Evolutionary conservation across 139 green algal genomes (phyloP).

Genomic region (Deuterostichococcus epilithicus): DNA sequence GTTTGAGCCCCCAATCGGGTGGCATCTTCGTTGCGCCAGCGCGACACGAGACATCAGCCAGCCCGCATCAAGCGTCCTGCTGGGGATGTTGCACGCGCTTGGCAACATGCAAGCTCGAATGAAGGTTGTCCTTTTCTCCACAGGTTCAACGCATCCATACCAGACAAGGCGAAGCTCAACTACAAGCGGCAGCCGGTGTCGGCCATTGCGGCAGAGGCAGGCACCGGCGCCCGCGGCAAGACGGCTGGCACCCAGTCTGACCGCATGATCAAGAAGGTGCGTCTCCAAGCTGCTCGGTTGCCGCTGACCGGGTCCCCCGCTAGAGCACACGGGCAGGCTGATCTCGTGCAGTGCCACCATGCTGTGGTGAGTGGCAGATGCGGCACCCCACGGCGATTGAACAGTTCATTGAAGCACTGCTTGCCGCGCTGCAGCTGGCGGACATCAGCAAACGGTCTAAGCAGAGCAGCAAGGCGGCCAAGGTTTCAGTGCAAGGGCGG

Average conservation of each 20-base stretch:
- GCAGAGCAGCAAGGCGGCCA: slow-evolving; percentile 24
- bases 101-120: neutral
- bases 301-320: too few species aligned
- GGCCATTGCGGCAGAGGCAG: neutral
- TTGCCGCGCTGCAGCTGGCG: slow-evolving; percentile 20
- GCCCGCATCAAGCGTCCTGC: too few species aligned
- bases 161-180: neutral
- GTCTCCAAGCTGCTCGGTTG: too few species aligned
- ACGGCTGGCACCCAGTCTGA: neutral
- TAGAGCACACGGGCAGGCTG: too few species aligned
- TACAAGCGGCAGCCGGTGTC: neutral
- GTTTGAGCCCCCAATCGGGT: too few species aligned
- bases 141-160: neutral
- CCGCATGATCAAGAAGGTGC: neutral
- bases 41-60: too few species aligned
- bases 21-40: too few species aligned
- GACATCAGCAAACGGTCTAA: slow-evolving; percentile 1
- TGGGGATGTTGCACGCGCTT: neutral
- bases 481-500: slow-evolving; percentile 38
- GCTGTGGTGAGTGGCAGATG: too few species aligned
- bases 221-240: neutral
- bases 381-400: too few species aligned
- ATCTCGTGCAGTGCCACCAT: too few species aligned
- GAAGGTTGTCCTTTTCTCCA: too few species aligned
- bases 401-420: too few species aligned